A percentile compares a stretch with the other conserved stretches of the same genome.
Conservation (phyloP, 2,329 filamentous ascomycete genomes). For the Pyricularia sp. region DNA sequence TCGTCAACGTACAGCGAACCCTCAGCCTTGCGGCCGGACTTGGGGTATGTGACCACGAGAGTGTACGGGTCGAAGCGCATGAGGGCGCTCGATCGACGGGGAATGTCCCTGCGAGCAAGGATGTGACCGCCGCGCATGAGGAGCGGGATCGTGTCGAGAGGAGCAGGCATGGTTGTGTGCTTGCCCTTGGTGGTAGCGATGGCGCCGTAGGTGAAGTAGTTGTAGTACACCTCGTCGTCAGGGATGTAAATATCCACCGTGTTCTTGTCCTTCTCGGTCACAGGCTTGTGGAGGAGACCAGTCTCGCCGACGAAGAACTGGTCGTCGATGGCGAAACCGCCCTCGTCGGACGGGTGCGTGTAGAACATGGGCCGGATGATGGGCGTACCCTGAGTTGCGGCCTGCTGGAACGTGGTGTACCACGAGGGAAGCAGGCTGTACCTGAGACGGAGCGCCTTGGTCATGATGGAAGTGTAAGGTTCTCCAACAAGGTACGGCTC, state of each 20-base stretch:
- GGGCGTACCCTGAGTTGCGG: slow-evolving; percentile 68
- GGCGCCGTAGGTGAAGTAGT: slow-evolving; percentile 81
- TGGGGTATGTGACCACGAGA: slow-evolving; percentile 61
- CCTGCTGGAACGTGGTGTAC: slow-evolving; percentile 95
- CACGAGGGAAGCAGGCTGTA: slow-evolving; percentile 84
- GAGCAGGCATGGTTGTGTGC: slow-evolving; percentile 55
- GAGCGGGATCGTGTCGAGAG: slow-evolving; percentile 75
- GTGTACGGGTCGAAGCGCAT: slow-evolving; percentile 97
- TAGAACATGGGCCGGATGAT: slow-evolving; percentile 90
- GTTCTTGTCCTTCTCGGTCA: slow-evolving; percentile 62
- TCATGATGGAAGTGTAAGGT: slow-evolving; percentile 76
- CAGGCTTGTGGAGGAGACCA: slow-evolving; percentile 83
- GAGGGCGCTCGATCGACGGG: slow-evolving; percentile 69
- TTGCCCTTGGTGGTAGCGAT: slow-evolving; percentile 59
- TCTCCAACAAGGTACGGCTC: slow-evolving; percentile 84
- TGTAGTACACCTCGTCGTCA: slow-evolving; percentile 81
- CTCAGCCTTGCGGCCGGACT: slow-evolving; percentile 49
- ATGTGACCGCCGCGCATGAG: slow-evolving; percentile 91
- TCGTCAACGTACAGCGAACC: slow-evolving; percentile 87
- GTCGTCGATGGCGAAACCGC: slow-evolving; percentile 79
- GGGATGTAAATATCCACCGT: slow-evolving; percentile 74
- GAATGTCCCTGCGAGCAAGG: slow-evolving; percentile 77
- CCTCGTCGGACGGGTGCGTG: slow-evolving; percentile 74
- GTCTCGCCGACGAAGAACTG: slow-evolving; percentile 85
- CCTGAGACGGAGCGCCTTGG: slow-evolving; percentile 72